Percentiles rank a stretch among this genome's conserved stretches.
Evolutionary conservation across 2,329 filamentous ascomycete genomes (phyloP).

Genomic region (Fusarium lateritium): DNA sequence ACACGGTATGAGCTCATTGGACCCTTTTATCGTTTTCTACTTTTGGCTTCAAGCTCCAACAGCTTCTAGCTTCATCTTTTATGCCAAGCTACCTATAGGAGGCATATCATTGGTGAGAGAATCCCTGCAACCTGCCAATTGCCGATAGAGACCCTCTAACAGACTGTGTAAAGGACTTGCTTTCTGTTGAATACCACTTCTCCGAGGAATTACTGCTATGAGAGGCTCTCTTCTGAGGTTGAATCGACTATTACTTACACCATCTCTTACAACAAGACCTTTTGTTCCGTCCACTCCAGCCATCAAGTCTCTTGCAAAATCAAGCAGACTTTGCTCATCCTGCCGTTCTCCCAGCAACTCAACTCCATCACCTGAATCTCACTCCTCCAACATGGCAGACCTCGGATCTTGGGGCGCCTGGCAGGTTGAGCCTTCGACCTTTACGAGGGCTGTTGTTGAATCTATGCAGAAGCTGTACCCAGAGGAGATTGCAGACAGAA

Average conservation of each 20-base stretch:
- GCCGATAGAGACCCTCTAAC: background rate
- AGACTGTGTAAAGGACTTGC: background rate
- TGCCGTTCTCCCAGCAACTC: conserved; percentile 13
- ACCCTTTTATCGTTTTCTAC: conserved; percentile 26
- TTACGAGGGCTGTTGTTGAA: conserved; percentile 75
- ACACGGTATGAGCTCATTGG: conserved; percentile 56
- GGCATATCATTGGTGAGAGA: conserved; percentile 14
- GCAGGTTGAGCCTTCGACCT: conserved; percentile 57
- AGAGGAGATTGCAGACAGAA: conserved; percentile 87
- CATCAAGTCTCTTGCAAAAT: background rate
- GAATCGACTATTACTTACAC: conserved; percentile 23
- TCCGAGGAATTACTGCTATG: conserved; percentile 31
- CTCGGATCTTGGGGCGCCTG: conserved; percentile 57
- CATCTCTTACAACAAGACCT: background rate
- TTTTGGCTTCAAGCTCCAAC: conserved; percentile 18
- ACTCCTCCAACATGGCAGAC: conserved; percentile 45
- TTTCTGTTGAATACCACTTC: background rate
- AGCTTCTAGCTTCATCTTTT: conserved; percentile 23
- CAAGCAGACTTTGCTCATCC: conserved; percentile 40
- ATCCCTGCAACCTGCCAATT: background rate
- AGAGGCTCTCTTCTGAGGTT: conserved; percentile 26
- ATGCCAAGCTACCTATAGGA: conserved; percentile 9
- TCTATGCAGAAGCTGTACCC: conserved; percentile 92
- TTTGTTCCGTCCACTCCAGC: background rate
- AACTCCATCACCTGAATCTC: background rate